Evolutionary conservation across 208 protist genomes (phyloP), one percentile per base, ranked within the genome.

Genomic region (Dictyostelium gargantuum): DNA sequence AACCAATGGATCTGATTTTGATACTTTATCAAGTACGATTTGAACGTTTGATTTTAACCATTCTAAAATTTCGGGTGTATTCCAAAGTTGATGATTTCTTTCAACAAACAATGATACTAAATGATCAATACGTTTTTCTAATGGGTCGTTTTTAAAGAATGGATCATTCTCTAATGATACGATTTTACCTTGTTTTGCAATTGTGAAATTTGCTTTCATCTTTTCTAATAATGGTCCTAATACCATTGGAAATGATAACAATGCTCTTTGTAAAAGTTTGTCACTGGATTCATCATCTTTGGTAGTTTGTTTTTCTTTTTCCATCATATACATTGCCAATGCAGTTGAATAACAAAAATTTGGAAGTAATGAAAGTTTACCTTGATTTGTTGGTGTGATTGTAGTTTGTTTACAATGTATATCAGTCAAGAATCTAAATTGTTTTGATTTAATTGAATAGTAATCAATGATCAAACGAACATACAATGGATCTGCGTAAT

Each of bases 391-490:
- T 54, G 81, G 81, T 10, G 82, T 79, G 3, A 89, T 50, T 1
- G 23, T 48, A 38, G 46, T 19, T n/a, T 42, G 15, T 11, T 79
- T 75, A 17, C 3, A 54, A 21, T 54, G 70, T 6, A 89, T 11
- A n/a, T 89, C 70, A 5, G 54, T 11, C 4, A 89, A 52, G 40
- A 58, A 89, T 54, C 35, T 23, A 75, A 68, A 92, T 66, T 92
- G 86, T 38, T 52, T 84, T 26, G 86, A 92, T 63, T 61, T 48
- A 19, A 92, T 23, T 40, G 86, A 58, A 50, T 92, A 92, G 48
- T 84, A 92, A 68, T 92, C 86, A 26, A 92, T 92, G 44, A 92
- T 52, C 26, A 84, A 92, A 75, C 75, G 42, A 10, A 92, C 50
- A 66, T 56, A 92, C 23, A 92, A 75, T 52, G 86, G 86, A 75